phyloP scores from a whole-genome alignment of 78 protist genomes.

The Capsaspora owczarzaki region DNA sequence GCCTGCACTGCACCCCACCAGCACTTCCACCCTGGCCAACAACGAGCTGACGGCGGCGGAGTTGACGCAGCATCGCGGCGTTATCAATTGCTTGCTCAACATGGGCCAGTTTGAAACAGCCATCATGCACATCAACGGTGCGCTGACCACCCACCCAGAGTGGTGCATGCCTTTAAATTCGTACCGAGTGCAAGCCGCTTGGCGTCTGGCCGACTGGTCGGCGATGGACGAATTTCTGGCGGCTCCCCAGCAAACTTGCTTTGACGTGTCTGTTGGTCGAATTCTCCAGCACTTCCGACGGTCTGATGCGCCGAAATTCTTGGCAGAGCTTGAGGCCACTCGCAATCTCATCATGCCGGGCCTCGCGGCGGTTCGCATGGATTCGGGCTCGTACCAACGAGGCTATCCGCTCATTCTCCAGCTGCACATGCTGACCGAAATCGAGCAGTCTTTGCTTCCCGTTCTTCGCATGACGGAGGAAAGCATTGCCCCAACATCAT shows the following conservation, averaged over 20 bases:
- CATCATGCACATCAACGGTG: neutral
- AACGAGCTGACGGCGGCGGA: too few species aligned
- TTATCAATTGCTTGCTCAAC: constrained; percentile 11
- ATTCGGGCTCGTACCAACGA: constrained; percentile 33
- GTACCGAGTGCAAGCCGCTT: constrained; percentile 28
- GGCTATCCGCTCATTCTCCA: constrained; percentile 48
- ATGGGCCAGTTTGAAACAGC: constrained; percentile 22
- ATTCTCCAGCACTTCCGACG: neutral
- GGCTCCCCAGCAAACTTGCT: neutral
- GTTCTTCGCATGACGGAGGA: neutral
- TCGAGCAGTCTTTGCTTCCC: constrained; percentile 40
- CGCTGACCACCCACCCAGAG: neutral
- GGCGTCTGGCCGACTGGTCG: constrained; percentile 52
- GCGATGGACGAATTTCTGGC: neutral
- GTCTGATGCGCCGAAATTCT: neutral
- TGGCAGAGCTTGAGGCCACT: neutral
- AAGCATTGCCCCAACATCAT: neutral
- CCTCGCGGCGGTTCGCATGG: constrained; percentile 37
- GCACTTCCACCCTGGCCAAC: too few species aligned
- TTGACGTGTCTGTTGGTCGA: neutral
- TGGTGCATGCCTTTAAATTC: too few species aligned
- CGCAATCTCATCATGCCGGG: neutral
- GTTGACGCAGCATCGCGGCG: neutral
- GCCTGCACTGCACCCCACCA: too few species aligned
- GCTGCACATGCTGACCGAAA: constrained; percentile 63